These are phyloP conservation scores for Euphrasia confusa DNA, from an alignment of 257 asterid genomes.

Conservation along the genomic window DNA sequence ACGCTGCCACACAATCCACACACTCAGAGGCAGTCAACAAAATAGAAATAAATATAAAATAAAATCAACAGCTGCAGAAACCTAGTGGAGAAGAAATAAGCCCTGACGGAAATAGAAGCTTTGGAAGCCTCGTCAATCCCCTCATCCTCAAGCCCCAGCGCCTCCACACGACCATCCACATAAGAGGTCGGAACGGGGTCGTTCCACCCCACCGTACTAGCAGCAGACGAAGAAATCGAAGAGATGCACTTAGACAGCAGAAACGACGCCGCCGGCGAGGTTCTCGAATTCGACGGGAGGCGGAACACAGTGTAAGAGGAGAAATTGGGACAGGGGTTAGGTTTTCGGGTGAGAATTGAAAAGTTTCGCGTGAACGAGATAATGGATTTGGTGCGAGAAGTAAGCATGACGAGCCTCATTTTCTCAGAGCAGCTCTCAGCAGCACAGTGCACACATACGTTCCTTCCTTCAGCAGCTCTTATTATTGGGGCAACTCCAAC, in stretches of 20 bases:
- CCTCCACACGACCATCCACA: constrained; percentile 29
- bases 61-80: constrained; percentile 19
- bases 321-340: constrained; percentile 1
- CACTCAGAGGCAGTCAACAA: constrained; percentile 6
- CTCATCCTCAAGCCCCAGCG: constrained; percentile 35
- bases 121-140: constrained; percentile 31
- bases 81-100: constrained; percentile 94
- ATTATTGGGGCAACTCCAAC: no score
- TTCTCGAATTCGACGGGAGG: not conserved
- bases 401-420: constrained; percentile 13
- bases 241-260: constrained; percentile 41
- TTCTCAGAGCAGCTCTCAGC: no score
- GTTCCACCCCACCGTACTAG: constrained; percentile 42
- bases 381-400: constrained; percentile 14
- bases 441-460: no score
- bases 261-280: constrained; percentile 23
- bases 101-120: constrained; percentile 71
- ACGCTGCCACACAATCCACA: constrained; percentile 53
- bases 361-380: not conserved
- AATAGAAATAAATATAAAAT: not conserved
- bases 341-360: constrained; percentile 10
- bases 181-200: constrained; percentile 38
- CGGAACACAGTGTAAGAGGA: not conserved
- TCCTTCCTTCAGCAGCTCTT: no score
- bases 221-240: constrained; percentile 44